Conservation (phyloP, 768 basidiomycete species). For the Hemileccinum rubropunctum region DNA sequence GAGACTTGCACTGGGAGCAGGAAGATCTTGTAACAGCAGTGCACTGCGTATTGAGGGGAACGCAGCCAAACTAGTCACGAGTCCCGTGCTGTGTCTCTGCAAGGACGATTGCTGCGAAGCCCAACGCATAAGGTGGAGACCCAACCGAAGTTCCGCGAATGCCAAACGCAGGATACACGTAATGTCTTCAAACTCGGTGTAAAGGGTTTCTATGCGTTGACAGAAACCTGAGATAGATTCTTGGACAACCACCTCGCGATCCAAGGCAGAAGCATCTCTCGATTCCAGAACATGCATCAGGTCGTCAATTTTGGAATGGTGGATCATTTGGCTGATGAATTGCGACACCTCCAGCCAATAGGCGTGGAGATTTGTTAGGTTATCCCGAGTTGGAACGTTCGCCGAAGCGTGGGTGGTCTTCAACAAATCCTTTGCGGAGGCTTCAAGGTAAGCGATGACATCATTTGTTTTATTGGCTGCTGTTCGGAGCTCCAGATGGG, state of each 20-base stretch:
- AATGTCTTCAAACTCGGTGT: slow-evolving; percentile 72
- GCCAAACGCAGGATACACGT: slow-evolving; percentile 63
- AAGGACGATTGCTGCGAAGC: slow-evolving; percentile 16
- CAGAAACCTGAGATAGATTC: slow-evolving; percentile 75
- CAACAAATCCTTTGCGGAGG: slow-evolving; percentile 30
- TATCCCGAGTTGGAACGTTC: slow-evolving; percentile 34
- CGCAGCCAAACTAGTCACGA: slow-evolving; percentile 39
- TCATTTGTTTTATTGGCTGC: slow-evolving; percentile 57
- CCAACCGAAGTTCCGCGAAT: slow-evolving; percentile 65
- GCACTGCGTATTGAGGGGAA: slow-evolving; percentile 56
- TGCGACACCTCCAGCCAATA: slow-evolving; percentile 79
- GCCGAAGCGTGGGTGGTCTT: slow-evolving; percentile 26
- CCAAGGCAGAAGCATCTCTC: slow-evolving; percentile 36
- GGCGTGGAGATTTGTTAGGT: slow-evolving; percentile 49
- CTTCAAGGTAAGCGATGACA: slow-evolving; percentile 44
- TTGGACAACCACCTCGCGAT: slow-evolving; percentile 72
- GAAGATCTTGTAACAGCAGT: slow-evolving; percentile 30
- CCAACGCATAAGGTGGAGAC: slow-evolving; percentile 55
- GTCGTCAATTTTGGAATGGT: slow-evolving; percentile 45
- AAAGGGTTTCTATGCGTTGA: slow-evolving; percentile 65
- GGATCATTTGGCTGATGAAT: slow-evolving; percentile 62
- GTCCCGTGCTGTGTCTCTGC: slow-evolving; percentile 17
- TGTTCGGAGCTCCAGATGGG: slow-evolving; percentile 48
- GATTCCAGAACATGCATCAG: slow-evolving; percentile 41
- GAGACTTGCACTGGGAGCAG: slow-evolving; percentile 7